Base-by-base conservation (phyloP, 805 yeast species). In the Candida coleopterorum region DNA sequence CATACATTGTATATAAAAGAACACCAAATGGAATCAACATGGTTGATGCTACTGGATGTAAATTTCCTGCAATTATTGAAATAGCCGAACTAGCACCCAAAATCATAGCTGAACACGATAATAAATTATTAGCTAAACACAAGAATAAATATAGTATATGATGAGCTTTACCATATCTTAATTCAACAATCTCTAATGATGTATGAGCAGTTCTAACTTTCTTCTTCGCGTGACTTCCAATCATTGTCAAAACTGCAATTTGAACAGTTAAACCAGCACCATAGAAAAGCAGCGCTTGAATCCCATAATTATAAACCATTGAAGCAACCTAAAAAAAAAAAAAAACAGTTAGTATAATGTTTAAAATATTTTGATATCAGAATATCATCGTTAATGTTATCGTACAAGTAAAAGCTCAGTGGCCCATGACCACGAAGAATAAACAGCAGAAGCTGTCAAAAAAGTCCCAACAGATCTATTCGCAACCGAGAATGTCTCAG, bases 1-100 rank as follows among this genome's bases (percentile, higher is more conserved):
- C 78, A 25, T 68, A 57, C 7, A 67, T 57, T 0, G 78, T 74
- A 46, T 73, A 74, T 20, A 69, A 49, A 39, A 67, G 52, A 14
- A 74, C 77, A 2, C 62, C 62, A 47, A 55, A 55, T 24, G 56
- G 59, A 37, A 55, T 53, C 24, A 54, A 44, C 58, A 53, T 46
- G 8, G 56, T 49, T 27, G 52, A 49, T 7, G 58, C 59, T 22
- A 49, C 59, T 24, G 50, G 50, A 30, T 55, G 49, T 22, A 54
- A 41, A 32, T 55, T 51, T 9, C 58, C 59, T 14, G 57, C 56
- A 35, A 55, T 52, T 12, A 53, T 47, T 4, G 55, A 46, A 23
- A 55, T 51, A 4, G 58, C 59, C 11, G 54, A 55, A 18, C 53
- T 44, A 10, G 59, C 59, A 9, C 56, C 58, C 18, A 55, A 38